Percentiles rank a stretch among this genome's conserved stretches.
Evolutionary conservation across 2,329 filamentous ascomycete genomes (phyloP).

Genomic region (Knufia fluminis): DNA sequence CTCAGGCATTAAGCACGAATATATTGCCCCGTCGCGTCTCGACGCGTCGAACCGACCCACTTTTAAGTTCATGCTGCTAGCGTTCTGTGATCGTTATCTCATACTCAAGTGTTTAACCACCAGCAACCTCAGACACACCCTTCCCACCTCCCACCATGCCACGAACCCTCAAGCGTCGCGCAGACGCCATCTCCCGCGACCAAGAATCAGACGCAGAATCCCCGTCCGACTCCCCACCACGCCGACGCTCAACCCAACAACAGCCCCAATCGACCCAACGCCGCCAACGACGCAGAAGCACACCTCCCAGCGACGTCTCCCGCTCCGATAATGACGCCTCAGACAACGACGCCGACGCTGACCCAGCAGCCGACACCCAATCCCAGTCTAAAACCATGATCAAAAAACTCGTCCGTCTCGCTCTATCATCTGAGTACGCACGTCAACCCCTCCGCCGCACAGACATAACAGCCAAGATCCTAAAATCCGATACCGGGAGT

Average conservation of each 20-base stretch:
- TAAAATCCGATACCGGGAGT: conserved; percentile 42
- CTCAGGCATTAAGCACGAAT: too few species aligned
- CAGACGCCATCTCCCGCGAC: conserved; percentile 20
- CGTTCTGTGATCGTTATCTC: too few species aligned
- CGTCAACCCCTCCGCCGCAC: conserved; percentile 48
- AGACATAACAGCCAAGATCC: conserved; percentile 56
- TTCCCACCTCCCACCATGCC: too few species aligned
- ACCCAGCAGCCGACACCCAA: conserved; percentile 15
- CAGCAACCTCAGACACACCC: too few species aligned
- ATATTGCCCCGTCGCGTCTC: too few species aligned
- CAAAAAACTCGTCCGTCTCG: conserved; percentile 54
- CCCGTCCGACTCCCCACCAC: background rate
- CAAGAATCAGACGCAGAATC: conserved; percentile 10
- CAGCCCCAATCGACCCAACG: conserved; percentile 11
- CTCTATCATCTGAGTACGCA: conserved; percentile 51
- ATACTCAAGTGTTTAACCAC: too few species aligned
- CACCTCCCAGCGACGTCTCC: conserved; percentile 13
- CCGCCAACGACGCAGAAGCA: conserved; percentile 10
- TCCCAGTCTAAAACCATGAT: conserved; percentile 37
- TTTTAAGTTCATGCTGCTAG: too few species aligned
- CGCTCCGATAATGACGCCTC: conserved; percentile 8
- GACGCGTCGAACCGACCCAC: too few species aligned
- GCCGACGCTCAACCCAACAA: background rate
- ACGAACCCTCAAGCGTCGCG: conserved; percentile 16
- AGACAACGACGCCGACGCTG: background rate